phyloP scores from a whole-genome alignment of 441 rosid species.

The Euphorbia celastroides region DNA sequence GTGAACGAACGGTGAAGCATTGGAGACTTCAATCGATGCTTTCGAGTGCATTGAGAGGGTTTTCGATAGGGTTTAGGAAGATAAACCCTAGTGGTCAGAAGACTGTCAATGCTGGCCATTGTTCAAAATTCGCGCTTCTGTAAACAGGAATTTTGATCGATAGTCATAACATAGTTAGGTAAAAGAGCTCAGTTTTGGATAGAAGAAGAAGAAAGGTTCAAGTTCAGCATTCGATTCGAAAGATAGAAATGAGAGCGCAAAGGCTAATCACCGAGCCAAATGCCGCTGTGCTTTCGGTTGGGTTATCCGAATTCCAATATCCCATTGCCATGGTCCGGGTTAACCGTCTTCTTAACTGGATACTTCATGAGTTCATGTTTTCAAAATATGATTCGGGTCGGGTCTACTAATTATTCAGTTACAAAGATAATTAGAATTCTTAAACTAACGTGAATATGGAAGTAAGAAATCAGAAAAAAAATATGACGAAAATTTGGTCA shows the following conservation, averaged over 20 bases:
- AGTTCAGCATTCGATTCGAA: no score
- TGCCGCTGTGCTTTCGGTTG: no score
- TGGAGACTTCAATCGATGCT: slow-evolving; percentile 30
- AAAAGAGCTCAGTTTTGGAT: neutral
- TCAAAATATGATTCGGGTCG: no score
- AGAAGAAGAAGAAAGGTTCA: neutral
- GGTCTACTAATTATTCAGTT: neutral
- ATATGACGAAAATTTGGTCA: no score
- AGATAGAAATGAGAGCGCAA: neutral
- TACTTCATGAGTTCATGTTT: neutral
- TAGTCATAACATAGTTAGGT: neutral
- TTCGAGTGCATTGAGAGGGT: slow-evolving; percentile 27
- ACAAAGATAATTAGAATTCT: no score
- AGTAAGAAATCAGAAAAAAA: no score
- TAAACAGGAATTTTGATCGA: neutral
- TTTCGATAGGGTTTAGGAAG: slow-evolving; percentile 30
- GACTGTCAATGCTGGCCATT: slow-evolving; percentile 48
- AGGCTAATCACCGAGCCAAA: neutral
- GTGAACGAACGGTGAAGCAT: slow-evolving; percentile 44
- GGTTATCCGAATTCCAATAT: slow-evolving; percentile 2
- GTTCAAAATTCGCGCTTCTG: slow-evolving; percentile 2
- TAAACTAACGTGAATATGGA: no score
- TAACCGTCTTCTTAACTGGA: neutral
- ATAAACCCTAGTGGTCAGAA: slow-evolving; percentile 41
- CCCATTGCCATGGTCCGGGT: neutral